Conservation (phyloP, 23 red algal genomes). For the Cyanidium caldarium region DNA sequence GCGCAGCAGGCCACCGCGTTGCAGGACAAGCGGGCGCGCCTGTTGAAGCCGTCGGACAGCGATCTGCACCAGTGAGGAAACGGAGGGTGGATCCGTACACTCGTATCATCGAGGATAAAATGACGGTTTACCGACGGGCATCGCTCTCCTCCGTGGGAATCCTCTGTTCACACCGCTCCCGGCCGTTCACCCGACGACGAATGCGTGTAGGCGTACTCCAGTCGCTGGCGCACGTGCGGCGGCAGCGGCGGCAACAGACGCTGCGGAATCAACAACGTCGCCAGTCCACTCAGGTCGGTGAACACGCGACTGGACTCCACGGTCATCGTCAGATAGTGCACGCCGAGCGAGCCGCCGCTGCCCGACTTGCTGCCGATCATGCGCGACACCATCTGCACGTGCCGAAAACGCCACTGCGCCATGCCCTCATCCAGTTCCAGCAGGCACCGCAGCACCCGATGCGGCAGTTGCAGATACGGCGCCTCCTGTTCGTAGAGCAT, state of each 20-base stretch:
- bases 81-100: too few species aligned
- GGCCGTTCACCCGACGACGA: background rate
- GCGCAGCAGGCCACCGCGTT: too few species aligned
- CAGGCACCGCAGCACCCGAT: conserved; percentile 55
- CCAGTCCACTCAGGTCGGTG: conserved; percentile 64
- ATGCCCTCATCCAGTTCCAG: conserved; percentile 88
- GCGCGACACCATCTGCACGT: conserved; percentile 92
- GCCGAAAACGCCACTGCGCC: conserved; percentile 85
- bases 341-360: conserved; percentile 79
- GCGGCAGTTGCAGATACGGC: conserved; percentile 59
- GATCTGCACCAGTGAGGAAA: too few species aligned
- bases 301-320: conserved; percentile 85
- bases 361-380: conserved; percentile 97
- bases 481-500: conserved; percentile 94
- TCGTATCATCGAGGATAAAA: too few species aligned
- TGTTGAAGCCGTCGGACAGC: too few species aligned
- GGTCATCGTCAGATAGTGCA: conserved; percentile 58
- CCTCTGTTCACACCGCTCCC: too few species aligned
- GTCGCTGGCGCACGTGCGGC: conserved; percentile 46
- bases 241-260: conserved; percentile 74
- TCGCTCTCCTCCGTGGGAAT: too few species aligned
- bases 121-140: too few species aligned
- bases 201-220: conserved; percentile 35
- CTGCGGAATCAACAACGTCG: conserved; percentile 85
- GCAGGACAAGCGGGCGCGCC: too few species aligned